Evolutionary conservation across 2,329 filamentous ascomycete species (phyloP).

Genomic region (Calonectria leucothoes): DNA sequence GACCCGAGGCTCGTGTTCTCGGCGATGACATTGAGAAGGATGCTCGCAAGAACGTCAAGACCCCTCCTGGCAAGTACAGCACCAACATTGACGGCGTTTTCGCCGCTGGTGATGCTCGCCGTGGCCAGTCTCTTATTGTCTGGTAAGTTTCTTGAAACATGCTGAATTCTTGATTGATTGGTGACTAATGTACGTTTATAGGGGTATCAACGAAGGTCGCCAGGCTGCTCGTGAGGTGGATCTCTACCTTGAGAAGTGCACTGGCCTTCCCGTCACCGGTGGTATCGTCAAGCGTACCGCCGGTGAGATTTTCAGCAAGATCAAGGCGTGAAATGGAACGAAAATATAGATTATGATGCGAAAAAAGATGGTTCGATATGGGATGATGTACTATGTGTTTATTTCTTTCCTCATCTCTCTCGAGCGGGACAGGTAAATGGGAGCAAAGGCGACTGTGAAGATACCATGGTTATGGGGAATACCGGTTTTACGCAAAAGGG

Average conservation of each 20-base stretch:
- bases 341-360: conserved; percentile 9
- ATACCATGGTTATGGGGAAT: conserved; percentile 29
- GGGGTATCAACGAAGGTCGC: conserved; percentile 97
- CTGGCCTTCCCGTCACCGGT: conserved; percentile 87
- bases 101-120: conserved; percentile 93
- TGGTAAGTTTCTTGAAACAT: conserved; percentile 70
- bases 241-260: conserved; percentile 83
- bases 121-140: conserved; percentile 95
- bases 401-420: conserved; percentile 9
- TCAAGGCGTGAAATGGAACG: conserved; percentile 31
- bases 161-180: not conserved
- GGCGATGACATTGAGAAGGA: conserved; percentile 93
- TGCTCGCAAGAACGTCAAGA: conserved; percentile 95
- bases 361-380: conserved; percentile 3
- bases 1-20: conserved; percentile 88
- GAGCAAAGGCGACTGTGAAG: conserved; percentile 30
- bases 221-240: conserved; percentile 94
- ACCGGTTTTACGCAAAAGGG: conserved; percentile 23
- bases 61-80: conserved; percentile 84
- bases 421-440: conserved; percentile 23
- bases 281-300: conserved; percentile 91
- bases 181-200: conserved; percentile 47
- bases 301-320: conserved; percentile 69
- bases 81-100: conserved; percentile 92
- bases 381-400: conserved; percentile 10